A percentile compares a stretch with the other conserved stretches of the same genome.
Evolutionary conservation across 2,329 filamentous ascomycete genomes (phyloP).

Genomic region (Hypoxylon sp.): DNA sequence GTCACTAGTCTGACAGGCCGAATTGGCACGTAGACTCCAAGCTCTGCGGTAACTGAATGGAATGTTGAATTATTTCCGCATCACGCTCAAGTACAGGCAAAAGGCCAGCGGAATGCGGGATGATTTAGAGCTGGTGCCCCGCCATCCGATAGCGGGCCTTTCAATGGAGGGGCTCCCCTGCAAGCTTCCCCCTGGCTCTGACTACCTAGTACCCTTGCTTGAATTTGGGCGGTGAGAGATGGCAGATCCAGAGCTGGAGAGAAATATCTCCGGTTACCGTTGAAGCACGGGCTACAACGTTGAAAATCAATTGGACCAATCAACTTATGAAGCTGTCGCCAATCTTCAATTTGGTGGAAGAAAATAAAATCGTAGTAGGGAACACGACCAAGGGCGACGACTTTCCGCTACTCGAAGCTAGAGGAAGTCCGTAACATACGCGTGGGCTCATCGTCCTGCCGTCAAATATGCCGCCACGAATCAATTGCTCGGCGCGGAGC

Average conservation of each 20-base stretch:
- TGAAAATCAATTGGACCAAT: constrained; percentile 36
- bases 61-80: constrained; percentile 2
- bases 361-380: constrained; percentile 3
- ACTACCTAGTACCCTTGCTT: neutral
- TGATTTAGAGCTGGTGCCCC: constrained; percentile 34
- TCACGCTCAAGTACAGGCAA: constrained; percentile 11
- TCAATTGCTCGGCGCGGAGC: constrained; percentile 45
- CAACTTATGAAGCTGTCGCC: constrained; percentile 29
- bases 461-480: constrained; percentile 46
- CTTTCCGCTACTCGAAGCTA: neutral
- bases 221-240: constrained; percentile 38
- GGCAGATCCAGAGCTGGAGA: constrained; percentile 36
- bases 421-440: neutral
- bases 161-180: constrained; percentile 1
- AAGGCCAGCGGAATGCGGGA: constrained; percentile 8
- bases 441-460: neutral
- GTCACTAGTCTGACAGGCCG: too few relatives aligned
- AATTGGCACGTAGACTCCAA: neutral
- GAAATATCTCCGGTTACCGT: constrained; percentile 19
- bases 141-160: constrained; percentile 29
- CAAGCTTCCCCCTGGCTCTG: neutral
- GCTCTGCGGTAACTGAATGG: constrained; percentile 7
- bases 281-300: constrained; percentile 20
- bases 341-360: constrained; percentile 23
- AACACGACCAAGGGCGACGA: neutral